Evolutionary conservation across 192 early-diverging fungal genomes (phyloP).

Genomic region (Cetraspora pellucida): DNA sequence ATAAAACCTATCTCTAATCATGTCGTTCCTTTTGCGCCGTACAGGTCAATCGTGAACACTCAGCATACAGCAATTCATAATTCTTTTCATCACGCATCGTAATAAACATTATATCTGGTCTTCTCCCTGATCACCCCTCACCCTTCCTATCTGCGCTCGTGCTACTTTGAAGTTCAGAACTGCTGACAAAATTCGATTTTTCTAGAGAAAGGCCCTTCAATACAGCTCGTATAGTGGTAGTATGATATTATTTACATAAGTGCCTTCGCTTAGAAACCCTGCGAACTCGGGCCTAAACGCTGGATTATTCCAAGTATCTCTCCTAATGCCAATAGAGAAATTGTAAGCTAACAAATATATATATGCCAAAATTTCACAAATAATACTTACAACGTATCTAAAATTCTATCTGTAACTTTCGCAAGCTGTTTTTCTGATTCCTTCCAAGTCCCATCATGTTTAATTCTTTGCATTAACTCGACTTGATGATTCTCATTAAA

Average conservation of each 20-base stretch:
- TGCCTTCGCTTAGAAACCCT: neutral
- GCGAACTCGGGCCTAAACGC: conserved; percentile 6
- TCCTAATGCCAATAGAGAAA: neutral
- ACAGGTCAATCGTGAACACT: conserved; percentile 14
- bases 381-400: neutral
- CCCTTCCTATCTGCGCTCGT: neutral
- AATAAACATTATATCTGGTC: conserved; percentile 3
- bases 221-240: neutral
- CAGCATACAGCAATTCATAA: conserved; percentile 11
- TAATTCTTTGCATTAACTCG: neutral
- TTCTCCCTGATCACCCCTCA: neutral
- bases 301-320: conserved; percentile 15
- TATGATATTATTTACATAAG: conserved; percentile 16
- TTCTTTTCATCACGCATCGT: neutral
- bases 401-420: neutral
- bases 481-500: neutral
- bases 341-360: neutral
- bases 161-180: neutral
- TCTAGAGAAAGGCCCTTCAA: neutral
- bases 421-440: neutral
- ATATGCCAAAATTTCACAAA: neutral
- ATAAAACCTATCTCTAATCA: too few species aligned
- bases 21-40: neutral
- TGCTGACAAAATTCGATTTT: conserved; percentile 7
- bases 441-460: neutral